Evolutionary conservation across 345 rosid species (phyloP), one percentile per base, ranked within the genome.

Genomic region (Limnanthes douglasii): DNA sequence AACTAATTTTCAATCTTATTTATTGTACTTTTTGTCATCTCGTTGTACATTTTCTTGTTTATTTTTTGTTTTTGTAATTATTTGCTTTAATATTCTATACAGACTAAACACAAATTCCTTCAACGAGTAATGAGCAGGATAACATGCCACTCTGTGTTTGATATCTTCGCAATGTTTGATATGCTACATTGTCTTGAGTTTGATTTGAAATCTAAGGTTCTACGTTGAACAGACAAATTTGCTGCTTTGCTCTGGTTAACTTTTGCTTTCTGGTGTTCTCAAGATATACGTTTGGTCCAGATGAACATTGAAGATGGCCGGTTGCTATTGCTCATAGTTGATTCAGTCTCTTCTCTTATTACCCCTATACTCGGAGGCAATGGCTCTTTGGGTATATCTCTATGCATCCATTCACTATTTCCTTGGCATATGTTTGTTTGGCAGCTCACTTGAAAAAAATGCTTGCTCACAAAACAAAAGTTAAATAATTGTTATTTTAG

Each of bases 261-360:
- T 34, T 15, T 39, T 11, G 8, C 24, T 23, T 45, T 24, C 21
- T 5, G 38, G 6, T 39, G 27, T 45, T 49, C 12, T 30, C 21
- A 8, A 34, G 40, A 24, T 42, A 16, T 18, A 19, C 31, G 14
- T 32, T 32, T 51, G 50, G 15, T 47, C 48, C 63, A 74, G 77
- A 57, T 26, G 37, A 43, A 45, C 13, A 51, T 31, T 36, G 51
- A 46, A 43, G 73, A 50, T 21, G 11, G 5, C 41, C 42, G 39
- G 18, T 62, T 57, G 48, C 61, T 38, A 41, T 46, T 73, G 58
- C 59, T 84, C 39, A 48, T 79, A 32, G 53, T 84, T 49, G 95
- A 84, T 68, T 75, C 95, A 18, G 29, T 84, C 46, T 80, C 93
- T n/a, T 80, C 73, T 36, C 40, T 80, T 50, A 69, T 73, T 25